Evolutionary conservation across 1,284 basidiomycete species (phyloP), one percentile per base, ranked within the genome.

Genomic region (Ceratobasidium sp.): DNA sequence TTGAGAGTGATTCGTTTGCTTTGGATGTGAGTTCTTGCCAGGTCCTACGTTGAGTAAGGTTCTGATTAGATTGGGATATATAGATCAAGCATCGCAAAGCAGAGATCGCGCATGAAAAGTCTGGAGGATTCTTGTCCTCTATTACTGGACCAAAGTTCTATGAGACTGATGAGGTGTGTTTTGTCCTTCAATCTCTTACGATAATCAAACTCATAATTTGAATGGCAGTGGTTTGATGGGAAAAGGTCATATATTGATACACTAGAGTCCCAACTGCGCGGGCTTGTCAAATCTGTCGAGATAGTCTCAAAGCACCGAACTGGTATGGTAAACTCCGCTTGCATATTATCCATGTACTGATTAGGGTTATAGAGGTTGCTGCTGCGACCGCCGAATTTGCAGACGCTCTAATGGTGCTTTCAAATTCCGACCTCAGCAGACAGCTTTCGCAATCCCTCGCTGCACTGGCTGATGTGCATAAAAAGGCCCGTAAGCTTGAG

Each of bases 21-120:
- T 82, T 94, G 76, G 93, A 95, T 81, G 89, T 93, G 75, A 81
- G 89, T 84, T n/a, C n/a, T n/a, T n/a, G n/a, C n/a, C n/a, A n/a
- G n/a, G n/a, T n/a, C n/a, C n/a, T n/a, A 72, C 41, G 71, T 80
- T 59, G 75, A 73, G 28, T 44, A 74, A 75, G 9, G 69, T 75
- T 16, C 49, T 76, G 18, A 26, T 13, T 50, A 14, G 28, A n/a
- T 14, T 28, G 4, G 30, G 16, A 21, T 32, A 16, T 71, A 52
- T 78, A 96, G 94, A 93, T 96, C 77, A 96, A 95, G 79, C 93
- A 95, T 76, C 84, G 92, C 67, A 94, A 93, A 78, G 87, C 90
- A 0, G 92, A 93, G 77, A 84, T 89, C 54, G 87, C 89, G 6
- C 86, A 91, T 75, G 90, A 92, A 79, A 69, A 69, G 54, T 46